phyloP scores from a whole-genome alignment of 306 rosid genomes.

The Nissolia schottii region DNA sequence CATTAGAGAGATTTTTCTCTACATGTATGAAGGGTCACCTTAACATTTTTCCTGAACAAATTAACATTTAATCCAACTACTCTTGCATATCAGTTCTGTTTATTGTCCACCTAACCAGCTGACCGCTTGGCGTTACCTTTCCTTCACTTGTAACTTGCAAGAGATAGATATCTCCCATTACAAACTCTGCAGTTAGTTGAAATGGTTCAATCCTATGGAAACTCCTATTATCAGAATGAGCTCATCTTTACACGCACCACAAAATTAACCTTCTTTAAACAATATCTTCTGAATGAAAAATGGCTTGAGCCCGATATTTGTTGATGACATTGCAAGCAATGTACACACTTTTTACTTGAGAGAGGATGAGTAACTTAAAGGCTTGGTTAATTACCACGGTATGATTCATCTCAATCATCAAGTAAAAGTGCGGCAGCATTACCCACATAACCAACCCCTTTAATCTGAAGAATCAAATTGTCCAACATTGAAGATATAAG shows the following conservation, averaged over 20 bases:
- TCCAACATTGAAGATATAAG: slow-evolving; percentile 42
- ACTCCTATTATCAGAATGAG: not conserved
- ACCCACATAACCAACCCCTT: slow-evolving; percentile 46
- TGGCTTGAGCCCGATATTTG: not conserved
- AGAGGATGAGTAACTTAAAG: not conserved
- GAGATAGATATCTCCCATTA: not conserved
- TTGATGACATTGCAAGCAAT: not conserved
- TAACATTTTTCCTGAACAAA: not conserved
- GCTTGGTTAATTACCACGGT: slow-evolving; percentile 8
- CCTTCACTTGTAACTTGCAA: not conserved
- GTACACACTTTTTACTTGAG: not conserved
- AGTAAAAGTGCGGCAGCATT: slow-evolving; percentile 14
- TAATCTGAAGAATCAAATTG: slow-evolving; percentile 50
- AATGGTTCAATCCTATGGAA: not conserved
- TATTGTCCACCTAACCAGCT: not conserved
- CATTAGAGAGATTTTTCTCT: no score
- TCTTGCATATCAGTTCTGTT: not conserved
- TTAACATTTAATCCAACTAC: not conserved
- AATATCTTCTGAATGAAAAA: not conserved
- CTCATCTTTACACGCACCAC: not conserved
- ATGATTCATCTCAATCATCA: slow-evolving; percentile 26
- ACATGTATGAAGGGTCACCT: not conserved
- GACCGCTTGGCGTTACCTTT: not conserved
- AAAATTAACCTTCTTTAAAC: not conserved
- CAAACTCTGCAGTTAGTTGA: not conserved